Percentiles rank a stretch among this genome's conserved stretches.
These are phyloP conservation scores for Dionaea muscipula DNA, from an alignment of 179 eudicot species.

Conservation along the genomic window DNA sequence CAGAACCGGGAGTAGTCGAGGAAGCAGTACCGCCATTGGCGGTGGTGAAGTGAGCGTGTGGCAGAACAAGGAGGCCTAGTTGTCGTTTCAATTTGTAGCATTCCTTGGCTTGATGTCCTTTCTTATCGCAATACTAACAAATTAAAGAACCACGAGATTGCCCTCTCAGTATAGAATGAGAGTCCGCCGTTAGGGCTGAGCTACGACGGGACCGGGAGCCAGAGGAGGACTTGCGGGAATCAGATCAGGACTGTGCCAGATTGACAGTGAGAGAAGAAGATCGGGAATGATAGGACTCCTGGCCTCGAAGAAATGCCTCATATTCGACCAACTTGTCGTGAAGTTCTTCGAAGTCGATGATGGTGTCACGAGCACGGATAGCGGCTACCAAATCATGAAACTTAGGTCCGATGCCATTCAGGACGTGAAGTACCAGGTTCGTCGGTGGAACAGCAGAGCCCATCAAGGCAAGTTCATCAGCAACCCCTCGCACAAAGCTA, in stretches of 20 bases:
- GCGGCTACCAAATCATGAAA: not conserved
- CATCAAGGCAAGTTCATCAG: conserved; percentile 6
- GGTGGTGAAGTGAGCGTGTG: not conserved
- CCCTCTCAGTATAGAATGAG: no score
- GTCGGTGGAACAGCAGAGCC: not conserved
- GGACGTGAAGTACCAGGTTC: conserved; percentile 1
- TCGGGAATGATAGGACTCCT: no score
- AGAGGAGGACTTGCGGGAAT: no score
- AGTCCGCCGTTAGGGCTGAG: no score
- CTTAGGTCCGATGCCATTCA: not conserved
- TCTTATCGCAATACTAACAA: conserved; percentile 1
- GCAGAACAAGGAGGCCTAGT: not conserved
- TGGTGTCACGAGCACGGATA: not conserved
- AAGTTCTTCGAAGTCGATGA: conserved; percentile 5
- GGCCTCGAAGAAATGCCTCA: not conserved
- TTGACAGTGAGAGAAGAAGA: no score
- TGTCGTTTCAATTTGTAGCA: not conserved
- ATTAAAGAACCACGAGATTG: no score
- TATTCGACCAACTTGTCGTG: not conserved
- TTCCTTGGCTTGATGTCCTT: not conserved
- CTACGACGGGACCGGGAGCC: no score
- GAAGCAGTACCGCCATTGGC: not conserved
- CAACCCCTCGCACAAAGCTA: not conserved
- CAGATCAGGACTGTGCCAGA: no score
- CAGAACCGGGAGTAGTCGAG: not conserved